These are phyloP conservation scores for Nidularia pulvinata DNA, from an alignment of 768 basidiomycete genomes.

Conservation along the genomic window DNA sequence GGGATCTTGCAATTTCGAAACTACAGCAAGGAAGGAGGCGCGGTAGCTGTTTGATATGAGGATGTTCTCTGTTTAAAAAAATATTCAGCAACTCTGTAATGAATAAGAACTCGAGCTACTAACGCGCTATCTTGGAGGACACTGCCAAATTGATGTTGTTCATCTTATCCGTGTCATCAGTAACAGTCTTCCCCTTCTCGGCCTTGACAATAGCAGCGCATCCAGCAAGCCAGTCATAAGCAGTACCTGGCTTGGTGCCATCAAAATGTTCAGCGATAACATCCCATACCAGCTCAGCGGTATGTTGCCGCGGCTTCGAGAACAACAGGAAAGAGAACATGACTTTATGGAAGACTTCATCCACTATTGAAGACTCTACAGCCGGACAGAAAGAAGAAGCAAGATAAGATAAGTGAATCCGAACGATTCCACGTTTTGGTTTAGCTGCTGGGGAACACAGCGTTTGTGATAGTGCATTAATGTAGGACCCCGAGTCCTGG, in stretches of 20 bases:
- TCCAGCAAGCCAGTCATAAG: slow-evolving; percentile 52
- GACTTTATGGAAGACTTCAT: slow-evolving; percentile 43
- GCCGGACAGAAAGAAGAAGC: slow-evolving; percentile 37
- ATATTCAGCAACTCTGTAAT: slow-evolving; percentile 1
- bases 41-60: slow-evolving; percentile 43
- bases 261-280: slow-evolving; percentile 37
- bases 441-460: slow-evolving; percentile 35
- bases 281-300: slow-evolving; percentile 71
- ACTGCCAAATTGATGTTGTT: slow-evolving; percentile 51
- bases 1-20: slow-evolving; percentile 47
- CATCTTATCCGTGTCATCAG: slow-evolving; percentile 40
- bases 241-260: slow-evolving; percentile 9
- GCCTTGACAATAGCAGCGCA: slow-evolving; percentile 44
- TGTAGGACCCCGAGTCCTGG: slow-evolving; percentile 38
- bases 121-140: slow-evolving; percentile 68
- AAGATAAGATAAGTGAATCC: slow-evolving; percentile 59
- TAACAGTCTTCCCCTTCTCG: slow-evolving; percentile 26
- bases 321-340: slow-evolving; percentile 78
- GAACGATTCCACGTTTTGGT: slow-evolving; percentile 51
- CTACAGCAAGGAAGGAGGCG: slow-evolving; percentile 43
- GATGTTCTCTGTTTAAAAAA: slow-evolving; percentile 55
- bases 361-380: slow-evolving; percentile 17
- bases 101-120: slow-evolving; percentile 5
- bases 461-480: slow-evolving; percentile 37
- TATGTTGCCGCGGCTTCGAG: slow-evolving; percentile 71